Percentiles rank a stretch among this genome's conserved stretches.
phyloP scores from a whole-genome alignment of 1,139 yeast species.

The Groenewaldozyma auringiensis region DNA sequence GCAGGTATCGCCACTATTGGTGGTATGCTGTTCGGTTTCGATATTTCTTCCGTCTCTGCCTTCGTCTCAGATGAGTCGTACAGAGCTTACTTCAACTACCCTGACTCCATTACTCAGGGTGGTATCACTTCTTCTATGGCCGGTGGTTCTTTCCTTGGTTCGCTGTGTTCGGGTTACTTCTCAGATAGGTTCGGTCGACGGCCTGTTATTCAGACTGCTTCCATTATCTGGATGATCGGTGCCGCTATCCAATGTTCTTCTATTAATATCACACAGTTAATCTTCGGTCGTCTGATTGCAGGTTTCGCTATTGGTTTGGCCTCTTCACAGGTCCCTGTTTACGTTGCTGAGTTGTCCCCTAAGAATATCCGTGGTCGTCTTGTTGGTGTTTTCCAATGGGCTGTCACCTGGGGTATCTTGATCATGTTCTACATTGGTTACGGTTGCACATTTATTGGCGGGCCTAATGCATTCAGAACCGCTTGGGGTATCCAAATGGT shows the following conservation, averaged over 20 bases:
- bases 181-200: constrained; percentile 78
- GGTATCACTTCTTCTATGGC: constrained; percentile 95
- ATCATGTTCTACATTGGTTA: constrained; percentile 52
- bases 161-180: constrained; percentile 29
- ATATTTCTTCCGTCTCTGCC: constrained; percentile 85
- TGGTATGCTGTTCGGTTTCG: constrained; percentile 95
- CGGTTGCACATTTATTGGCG: constrained; percentile 46
- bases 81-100: constrained; percentile 33
- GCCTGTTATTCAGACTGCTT: constrained; percentile 64
- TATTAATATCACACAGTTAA: constrained; percentile 62
- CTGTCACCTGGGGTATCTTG: constrained; percentile 60
- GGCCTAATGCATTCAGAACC: constrained; percentile 49
- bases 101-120: constrained; percentile 52
- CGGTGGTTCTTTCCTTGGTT: constrained; percentile 64
- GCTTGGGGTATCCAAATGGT: constrained; percentile 64
- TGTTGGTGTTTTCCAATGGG: constrained; percentile 61
- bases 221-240: constrained; percentile 70
- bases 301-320: constrained; percentile 68
- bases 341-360: constrained; percentile 67
- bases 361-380: constrained; percentile 56
- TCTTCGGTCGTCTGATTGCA: constrained; percentile 54
- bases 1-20: constrained; percentile 66
- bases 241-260: constrained; percentile 77
- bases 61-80: constrained; percentile 65
- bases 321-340: constrained; percentile 65